Evolutionary conservation across 2,329 filamentous ascomycete species (phyloP), one percentile per base, ranked within the genome.

Genomic region (Botryotinia calthae): DNA sequence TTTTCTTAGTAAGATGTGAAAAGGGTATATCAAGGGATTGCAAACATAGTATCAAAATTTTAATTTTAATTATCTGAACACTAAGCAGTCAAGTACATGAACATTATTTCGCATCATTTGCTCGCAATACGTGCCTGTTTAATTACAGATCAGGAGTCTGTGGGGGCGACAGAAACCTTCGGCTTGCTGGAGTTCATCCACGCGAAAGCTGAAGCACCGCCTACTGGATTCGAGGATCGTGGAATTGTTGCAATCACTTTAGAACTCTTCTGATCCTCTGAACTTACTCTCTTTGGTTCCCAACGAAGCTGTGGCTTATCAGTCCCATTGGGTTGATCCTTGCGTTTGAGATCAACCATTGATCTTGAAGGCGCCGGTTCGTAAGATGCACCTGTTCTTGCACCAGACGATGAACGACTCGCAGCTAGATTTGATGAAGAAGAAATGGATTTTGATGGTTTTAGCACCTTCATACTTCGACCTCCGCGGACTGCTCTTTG

Each of bases 131-230:
- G 14, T 62, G 44, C 56, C 20, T 61, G 42, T 51, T n/a, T 7
- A 44, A 66, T 68, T n/a, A 65, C 14, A 54, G 22, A 67, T 68
- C 62, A 72, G 34, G 63, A 72, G 46, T 72, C 70, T 10, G 70
- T 51, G 18, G 73, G 46, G 40, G 77, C 70, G 9, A 75, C 72
- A 40, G 74, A 74, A 28, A 75, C 72, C 66, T 77, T 78, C 9
- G 76, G 70, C 62, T 79, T 79, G 18, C 71, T 71, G 20, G 86
- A 83, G 65, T 92, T 95, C 85, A 98, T 91, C 95, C 95, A 98
- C 20, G 93, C 91, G 84, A 98, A 98, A 4, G 95, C 95, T 73
- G 93, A 96, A 22, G 93, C 95, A n/a, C 93, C 93, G 14, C 95
- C 95, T 28, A 97, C 88, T 0, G 96, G 95, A 79, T 98, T 98